These are phyloP conservation scores for Leptographium procerum DNA, from an alignment of 2,329 filamentous ascomycete species.

Conservation along the genomic window DNA sequence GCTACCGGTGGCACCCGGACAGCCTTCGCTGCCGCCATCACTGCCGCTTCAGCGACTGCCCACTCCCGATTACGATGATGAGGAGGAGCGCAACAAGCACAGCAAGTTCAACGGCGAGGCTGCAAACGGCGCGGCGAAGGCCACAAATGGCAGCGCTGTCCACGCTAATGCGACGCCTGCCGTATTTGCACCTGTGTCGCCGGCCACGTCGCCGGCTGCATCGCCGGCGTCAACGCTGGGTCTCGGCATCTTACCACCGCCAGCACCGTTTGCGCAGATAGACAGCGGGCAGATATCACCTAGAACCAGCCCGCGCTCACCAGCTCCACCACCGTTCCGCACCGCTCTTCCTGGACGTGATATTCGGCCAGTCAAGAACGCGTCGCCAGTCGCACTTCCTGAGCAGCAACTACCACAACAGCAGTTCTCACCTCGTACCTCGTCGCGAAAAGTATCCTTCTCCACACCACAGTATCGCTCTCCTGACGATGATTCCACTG, in stretches of 20 bases:
- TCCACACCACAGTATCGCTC: neutral
- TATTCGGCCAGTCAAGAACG: conserved; percentile 13
- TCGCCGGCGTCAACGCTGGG: neutral
- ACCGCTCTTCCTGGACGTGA: conserved; percentile 7
- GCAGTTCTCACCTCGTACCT: conserved; percentile 21
- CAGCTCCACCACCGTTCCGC: neutral
- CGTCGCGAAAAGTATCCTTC: conserved; percentile 14
- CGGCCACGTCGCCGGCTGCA: conserved; percentile 17
- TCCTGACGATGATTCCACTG: neutral
- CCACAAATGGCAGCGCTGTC: neutral
- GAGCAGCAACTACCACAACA: conserved; percentile 8
- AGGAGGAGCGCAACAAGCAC: conserved; percentile 18
- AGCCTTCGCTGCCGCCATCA: neutral
- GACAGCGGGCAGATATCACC: neutral
- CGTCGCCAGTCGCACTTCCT: neutral
- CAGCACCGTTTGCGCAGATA: neutral
- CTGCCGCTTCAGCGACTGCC: conserved; percentile 26
- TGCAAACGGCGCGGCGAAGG: neutral
- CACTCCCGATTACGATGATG: conserved; percentile 36
- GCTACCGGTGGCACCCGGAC: neutral
- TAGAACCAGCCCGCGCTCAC: neutral
- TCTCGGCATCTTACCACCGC: neutral
- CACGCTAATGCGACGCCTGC: conserved; percentile 11
- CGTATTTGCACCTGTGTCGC: conserved; percentile 29
- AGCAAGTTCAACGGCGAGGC: conserved; percentile 15